Conservation (phyloP, 768 basidiomycete species). For the Collybia sordida region DNA sequence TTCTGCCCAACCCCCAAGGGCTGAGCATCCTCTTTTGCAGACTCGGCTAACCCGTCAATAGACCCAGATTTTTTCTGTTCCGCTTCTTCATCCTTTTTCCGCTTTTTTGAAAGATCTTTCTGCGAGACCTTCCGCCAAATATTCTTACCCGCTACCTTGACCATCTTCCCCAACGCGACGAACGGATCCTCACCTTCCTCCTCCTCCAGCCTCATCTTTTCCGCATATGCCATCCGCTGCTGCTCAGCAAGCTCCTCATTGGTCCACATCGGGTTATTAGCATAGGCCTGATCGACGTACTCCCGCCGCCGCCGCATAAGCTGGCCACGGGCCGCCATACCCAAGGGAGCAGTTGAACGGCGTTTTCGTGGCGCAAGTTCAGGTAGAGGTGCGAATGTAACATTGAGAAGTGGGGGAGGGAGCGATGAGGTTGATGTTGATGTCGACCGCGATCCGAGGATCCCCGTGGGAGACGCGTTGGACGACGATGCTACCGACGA, state of each 20-base stretch:
- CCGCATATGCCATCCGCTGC: constrained; percentile 18
- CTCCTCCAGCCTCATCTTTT: constrained; percentile 18
- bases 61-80: constrained; percentile 1
- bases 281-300: constrained; percentile 9
- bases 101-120: constrained; percentile 28
- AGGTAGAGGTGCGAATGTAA: constrained; percentile 63
- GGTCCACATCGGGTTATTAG: constrained; percentile 31
- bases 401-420: constrained; percentile 26
- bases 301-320: constrained; percentile 36
- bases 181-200: constrained; percentile 46
- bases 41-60: background rate
- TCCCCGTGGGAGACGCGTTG: constrained; percentile 20
- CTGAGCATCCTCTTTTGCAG: background rate
- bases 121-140: constrained; percentile 51
- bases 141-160: constrained; percentile 49
- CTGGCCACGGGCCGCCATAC: constrained; percentile 49
- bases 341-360: constrained; percentile 49
- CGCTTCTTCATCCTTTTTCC: constrained; percentile 4
- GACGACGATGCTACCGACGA: constrained; percentile 3
- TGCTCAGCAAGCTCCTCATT: constrained; percentile 37
- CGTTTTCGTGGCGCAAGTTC: constrained; percentile 48
- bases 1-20: constrained; percentile 3
- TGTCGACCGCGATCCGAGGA: constrained; percentile 51
- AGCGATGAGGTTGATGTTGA: constrained; percentile 37
- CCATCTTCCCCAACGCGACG: constrained; percentile 44